Conservation (phyloP, 1,139 yeast genomes). For the Debaryomyces subglobosus region DNA sequence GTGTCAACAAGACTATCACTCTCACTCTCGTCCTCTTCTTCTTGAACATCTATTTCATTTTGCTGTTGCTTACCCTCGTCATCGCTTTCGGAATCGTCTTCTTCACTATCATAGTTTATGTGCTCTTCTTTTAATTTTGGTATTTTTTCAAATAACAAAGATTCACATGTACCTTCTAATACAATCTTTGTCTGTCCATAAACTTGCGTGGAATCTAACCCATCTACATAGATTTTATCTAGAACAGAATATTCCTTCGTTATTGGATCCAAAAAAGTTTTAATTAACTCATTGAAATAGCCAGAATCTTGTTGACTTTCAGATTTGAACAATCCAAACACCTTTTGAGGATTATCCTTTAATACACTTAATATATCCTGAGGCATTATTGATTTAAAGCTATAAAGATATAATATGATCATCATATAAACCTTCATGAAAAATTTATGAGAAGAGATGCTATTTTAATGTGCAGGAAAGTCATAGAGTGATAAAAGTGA, state of each 20-base stretch:
- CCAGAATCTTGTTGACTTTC: slow-evolving; percentile 15
- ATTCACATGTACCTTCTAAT: slow-evolving; percentile 38
- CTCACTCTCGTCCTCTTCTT: slow-evolving; percentile 14
- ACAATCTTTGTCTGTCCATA: slow-evolving; percentile 93
- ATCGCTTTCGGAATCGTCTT: slow-evolving; percentile 12
- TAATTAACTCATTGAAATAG: slow-evolving; percentile 47
- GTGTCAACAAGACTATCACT: slow-evolving; percentile 12
- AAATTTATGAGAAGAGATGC: slow-evolving; percentile 51
- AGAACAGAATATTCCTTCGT: slow-evolving; percentile 66
- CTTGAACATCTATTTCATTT: slow-evolving; percentile 25
- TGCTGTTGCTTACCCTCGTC: slow-evolving; percentile 18
- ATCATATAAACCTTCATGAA: slow-evolving; percentile 73
- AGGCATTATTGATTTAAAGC: slow-evolving; percentile 36
- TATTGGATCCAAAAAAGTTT: slow-evolving; percentile 65
- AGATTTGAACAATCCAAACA: slow-evolving; percentile 25
- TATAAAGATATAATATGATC: slow-evolving; percentile 59
- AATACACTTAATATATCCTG: slow-evolving; percentile 23
- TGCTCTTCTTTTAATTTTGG: slow-evolving; percentile 37
- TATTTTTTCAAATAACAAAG: slow-evolving; percentile 49
- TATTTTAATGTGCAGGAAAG: slow-evolving; percentile 10
- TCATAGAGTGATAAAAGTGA: background rate
- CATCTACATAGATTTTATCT: slow-evolving; percentile 83
- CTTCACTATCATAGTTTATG: slow-evolving; percentile 18
- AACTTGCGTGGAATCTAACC: slow-evolving; percentile 86
- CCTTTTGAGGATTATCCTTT: slow-evolving; percentile 28